Evolutionary conservation across 768 basidiomycete genomes (phyloP), one percentile per base, ranked within the genome.

Genomic region (Pholiota microspora): DNA sequence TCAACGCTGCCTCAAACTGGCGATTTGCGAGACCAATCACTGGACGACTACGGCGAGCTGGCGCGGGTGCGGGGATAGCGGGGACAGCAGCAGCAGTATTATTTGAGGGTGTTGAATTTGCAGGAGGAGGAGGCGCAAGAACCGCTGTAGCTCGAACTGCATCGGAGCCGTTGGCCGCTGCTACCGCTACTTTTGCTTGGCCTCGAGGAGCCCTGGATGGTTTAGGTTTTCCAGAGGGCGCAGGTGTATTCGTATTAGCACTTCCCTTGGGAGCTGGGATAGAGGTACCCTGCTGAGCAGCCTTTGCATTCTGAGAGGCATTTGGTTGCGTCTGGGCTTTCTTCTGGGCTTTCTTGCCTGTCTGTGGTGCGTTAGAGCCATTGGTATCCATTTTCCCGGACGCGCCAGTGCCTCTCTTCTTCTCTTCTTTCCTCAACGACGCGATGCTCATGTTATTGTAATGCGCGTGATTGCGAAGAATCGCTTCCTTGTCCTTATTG

Each of bases 1-100:
- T 88, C 25, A 91, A 68, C 7, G 89, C 89, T 6, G 83, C 87
- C 60, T 89, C 87, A 49, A 91, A 85, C 12, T 89, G 85, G 10
- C 88, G 76, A 2, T 82, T 83, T 0, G 77, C 84, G 7, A 86
- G 64, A 0, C 86, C 86, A 28, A 89, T 69, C 8, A 86, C 74
- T 1, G 86, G 85, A 5, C 87, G 80, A 4, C 67, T 59, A 28
- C 82, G 76, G 21, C 81, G 77, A 2, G 74, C 50, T 10, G 59
- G 27, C n/a, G 63, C 46, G 27, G 53, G 54, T 34, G 56, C 24
- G 38, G 62, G 48, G 34, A 64, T 31, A 45, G 59, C 3, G 2
- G 38, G 45, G 27, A 54, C 53, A n/a, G 44, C 47, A 15, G 55
- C 49, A n/a, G n/a, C n/a, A n/a, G n/a, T n/a, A n/a, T n/a, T n/a